Evolutionary conservation across 805 yeast genomes (phyloP), one percentile per base, ranked within the genome.

Genomic region (Trichomonascus vanleenenianus): DNA sequence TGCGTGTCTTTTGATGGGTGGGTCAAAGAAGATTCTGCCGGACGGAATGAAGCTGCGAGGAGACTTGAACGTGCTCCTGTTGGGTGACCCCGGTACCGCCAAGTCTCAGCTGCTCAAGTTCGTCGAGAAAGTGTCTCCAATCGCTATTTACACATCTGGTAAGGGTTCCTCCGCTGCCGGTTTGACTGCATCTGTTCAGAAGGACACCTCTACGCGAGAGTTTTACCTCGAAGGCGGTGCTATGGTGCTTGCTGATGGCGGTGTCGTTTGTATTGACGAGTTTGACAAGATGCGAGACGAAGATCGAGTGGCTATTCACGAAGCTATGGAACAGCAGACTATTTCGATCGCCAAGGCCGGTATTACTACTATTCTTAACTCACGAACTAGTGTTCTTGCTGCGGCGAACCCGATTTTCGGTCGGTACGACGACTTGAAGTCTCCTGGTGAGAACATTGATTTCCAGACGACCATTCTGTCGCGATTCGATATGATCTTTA

Each of bases 91-190:
- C 19, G 98, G 98, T 70, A 93, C 98, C 16, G 97, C 98, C 42
- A 93, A 93, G 64, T 93, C 98, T 9, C 99, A 93, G 70, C 68
- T 93, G 51, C 74, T 93, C 58, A 93, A 93, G 64, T 93, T 91
- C 55, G 97, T 88, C 15, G 97, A 93, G 62, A 89, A 91, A 60
- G 88, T 85, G 16, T 79, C 96, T 3, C 97, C 97, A 10, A 87
- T 91, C 48, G 80, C 97, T 2, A 89, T 93, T 33, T 93, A 91
- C 65, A 91, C 99, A 0, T 88, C 97, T 0, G 99, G 99, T 70
- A 93, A 93, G 61, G 99, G 99, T 59, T 91, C 98, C 0, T 91
- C 97, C 9, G 99, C 99, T 2, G 99, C 97, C 2, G 99, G 99
- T 79, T 75, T 93, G 65, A 93, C 99, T 1, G 98, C 98, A 0